phyloP scores from a whole-genome alignment of 106 monocot genomes.

The Allium sativum region DNA sequence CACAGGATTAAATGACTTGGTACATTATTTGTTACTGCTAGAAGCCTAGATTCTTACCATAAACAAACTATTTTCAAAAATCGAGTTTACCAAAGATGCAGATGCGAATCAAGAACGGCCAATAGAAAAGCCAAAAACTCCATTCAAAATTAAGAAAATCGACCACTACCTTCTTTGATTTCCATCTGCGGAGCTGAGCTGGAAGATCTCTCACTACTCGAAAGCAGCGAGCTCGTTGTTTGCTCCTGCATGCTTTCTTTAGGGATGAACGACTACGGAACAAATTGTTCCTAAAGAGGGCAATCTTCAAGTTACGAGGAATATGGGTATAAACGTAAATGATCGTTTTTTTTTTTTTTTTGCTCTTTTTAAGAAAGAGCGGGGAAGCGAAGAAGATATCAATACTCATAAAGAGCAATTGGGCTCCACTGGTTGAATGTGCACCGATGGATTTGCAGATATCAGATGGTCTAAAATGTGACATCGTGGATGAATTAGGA shows the following conservation, averaged over 20 bases:
- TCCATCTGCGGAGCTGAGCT: slow-evolving; percentile 62
- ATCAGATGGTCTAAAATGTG: slow-evolving; percentile 22
- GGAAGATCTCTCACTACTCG: slow-evolving; percentile 90
- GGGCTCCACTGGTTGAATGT: slow-evolving; percentile 4
- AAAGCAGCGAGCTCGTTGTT: slow-evolving; percentile 53
- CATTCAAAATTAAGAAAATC: too few species aligned
- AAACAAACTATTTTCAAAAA: too few species aligned
- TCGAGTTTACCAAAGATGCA: too few species aligned
- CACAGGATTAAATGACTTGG: too few species aligned
- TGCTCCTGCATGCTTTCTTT: slow-evolving; percentile 45
- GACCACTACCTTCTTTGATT: slow-evolving; percentile 32
- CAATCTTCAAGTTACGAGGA: too few species aligned
- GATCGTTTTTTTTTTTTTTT: neutral
- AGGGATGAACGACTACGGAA: neutral
- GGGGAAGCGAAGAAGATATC: neutral
- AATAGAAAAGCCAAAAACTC: too few species aligned
- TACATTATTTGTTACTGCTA: too few species aligned
- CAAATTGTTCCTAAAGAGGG: neutral
- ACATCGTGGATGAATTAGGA: slow-evolving; percentile 14
- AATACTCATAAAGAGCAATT: slow-evolving; percentile 6
- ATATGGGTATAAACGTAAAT: neutral
- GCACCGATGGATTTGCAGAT: slow-evolving; percentile 19
- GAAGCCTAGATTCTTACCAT: too few species aligned
- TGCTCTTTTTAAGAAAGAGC: neutral
- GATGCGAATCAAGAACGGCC: too few species aligned